These are phyloP conservation scores for Decorospora gaudefroyi DNA, from an alignment of 2,329 filamentous ascomycete genomes.

Conservation along the genomic window DNA sequence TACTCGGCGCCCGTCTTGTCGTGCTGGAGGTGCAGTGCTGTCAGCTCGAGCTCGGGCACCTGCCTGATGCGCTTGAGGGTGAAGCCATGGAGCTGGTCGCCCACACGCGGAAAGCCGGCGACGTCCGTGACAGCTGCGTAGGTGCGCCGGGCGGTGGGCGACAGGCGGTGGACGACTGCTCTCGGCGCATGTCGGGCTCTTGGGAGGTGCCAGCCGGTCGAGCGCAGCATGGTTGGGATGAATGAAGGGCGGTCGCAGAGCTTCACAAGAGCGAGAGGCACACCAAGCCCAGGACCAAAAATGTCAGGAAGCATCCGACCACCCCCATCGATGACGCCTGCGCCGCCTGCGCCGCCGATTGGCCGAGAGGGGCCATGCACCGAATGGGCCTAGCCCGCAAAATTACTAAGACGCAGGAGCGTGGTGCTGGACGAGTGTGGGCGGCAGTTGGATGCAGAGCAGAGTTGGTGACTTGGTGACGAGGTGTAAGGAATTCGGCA, in stretches of 20 bases:
- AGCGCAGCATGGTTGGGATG: slow-evolving; percentile 44
- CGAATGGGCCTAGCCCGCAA: slow-evolving; percentile 23
- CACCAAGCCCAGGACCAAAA: slow-evolving; percentile 19
- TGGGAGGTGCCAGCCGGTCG: slow-evolving; percentile 39
- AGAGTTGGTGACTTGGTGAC: too few relatives aligned
- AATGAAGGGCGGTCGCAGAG: slow-evolving; percentile 5
- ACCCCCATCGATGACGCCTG: slow-evolving; percentile 22
- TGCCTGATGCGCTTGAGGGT: slow-evolving; percentile 87
- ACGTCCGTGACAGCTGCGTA: slow-evolving; percentile 75
- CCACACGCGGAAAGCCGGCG: slow-evolving; percentile 73
- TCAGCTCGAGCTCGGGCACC: slow-evolving; percentile 90
- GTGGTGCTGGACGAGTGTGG: slow-evolving; percentile 14
- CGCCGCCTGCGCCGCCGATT: slow-evolving; percentile 27
- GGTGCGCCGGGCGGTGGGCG: slow-evolving; percentile 26
- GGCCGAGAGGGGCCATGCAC: slow-evolving; percentile 18
- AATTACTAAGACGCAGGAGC: slow-evolving; percentile 24
- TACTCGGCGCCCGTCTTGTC: slow-evolving; percentile 97
- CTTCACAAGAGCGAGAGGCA: neutral
- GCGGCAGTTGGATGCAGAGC: too few relatives aligned
- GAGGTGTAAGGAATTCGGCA: slow-evolving; percentile 6
- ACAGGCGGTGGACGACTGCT: slow-evolving; percentile 17
- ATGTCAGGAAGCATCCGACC: slow-evolving; percentile 18
- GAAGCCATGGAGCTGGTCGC: slow-evolving; percentile 90
- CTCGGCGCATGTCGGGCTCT: slow-evolving; percentile 18
- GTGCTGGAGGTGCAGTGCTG: slow-evolving; percentile 86